Evolutionary conservation across 2,329 filamentous ascomycete genomes (phyloP), one percentile per base, ranked within the genome.

Genomic region (Byssothecium circinans): DNA sequence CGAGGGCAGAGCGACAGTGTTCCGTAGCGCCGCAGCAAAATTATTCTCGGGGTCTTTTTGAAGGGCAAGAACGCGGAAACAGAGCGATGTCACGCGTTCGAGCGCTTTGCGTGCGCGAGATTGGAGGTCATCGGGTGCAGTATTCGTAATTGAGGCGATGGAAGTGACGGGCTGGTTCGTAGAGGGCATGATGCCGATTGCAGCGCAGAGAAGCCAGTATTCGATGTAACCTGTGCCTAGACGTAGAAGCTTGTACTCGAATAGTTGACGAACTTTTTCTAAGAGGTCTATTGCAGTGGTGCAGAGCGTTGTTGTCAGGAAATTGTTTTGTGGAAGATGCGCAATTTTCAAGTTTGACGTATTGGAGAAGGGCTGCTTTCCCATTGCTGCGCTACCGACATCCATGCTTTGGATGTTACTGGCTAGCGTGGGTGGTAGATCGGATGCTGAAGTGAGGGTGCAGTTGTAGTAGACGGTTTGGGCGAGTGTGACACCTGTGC

Each of bases 201-300:
- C 63, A 15, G 68, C 61, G n/a, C 53, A 60, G 27, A 70, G 47
- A 8, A 68, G 50, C 60, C 65, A 70, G 45, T 58, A 68, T 41
- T 70, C 67, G 60, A 69, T 67, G 33, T 67, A 70, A 2, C 63
- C 68, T 2, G 65, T 68, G 8, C 67, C 68, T 10, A 70, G 53
- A 8, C 67, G 65, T 56, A 66, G 60, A 10, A 69, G 54, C 42
- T 70, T 71, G 6, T 58, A 43, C 32, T 72, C 68, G 35, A 66
- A 68, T 7, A 66, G 50, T 8, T 60, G 43, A 4, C 61, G 47
- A 0, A 61, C 58, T n/a, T 57, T 61, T 32, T 67, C 64, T 3
- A 72, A 47, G 7, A 71, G 57, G 6, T 60, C 56, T 22, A 66
- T 47, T 2, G 63, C 59, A 4, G 65, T 53, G 3, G 49, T 58